Evolutionary conservation across 2,329 filamentous ascomycete species (phyloP).

Genomic region (Pyrenophora seminiperda): DNA sequence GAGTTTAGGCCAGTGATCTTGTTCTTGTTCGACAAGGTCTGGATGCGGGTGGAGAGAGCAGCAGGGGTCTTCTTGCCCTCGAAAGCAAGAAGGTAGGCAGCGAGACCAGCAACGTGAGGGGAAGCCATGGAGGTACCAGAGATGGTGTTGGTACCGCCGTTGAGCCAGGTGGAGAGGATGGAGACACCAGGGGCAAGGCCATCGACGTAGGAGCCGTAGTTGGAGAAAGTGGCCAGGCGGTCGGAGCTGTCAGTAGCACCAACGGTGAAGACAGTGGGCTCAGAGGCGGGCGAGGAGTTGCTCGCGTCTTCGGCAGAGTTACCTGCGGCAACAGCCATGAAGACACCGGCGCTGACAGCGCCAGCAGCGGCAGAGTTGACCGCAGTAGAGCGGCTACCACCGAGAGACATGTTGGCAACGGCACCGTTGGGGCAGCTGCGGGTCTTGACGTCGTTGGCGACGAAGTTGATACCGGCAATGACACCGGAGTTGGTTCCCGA

Average conservation of each 20-base stretch:
- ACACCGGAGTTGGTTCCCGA: constrained; percentile 51
- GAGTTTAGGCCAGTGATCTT: constrained; percentile 51
- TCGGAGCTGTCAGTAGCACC: constrained; percentile 48
- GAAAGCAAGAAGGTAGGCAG: constrained; percentile 67
- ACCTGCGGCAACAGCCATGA: constrained; percentile 50
- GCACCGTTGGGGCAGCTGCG: constrained; percentile 45
- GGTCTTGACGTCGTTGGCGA: constrained; percentile 41
- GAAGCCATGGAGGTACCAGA: constrained; percentile 70
- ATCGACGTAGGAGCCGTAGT: constrained; percentile 48
- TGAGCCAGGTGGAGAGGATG: constrained; percentile 56
- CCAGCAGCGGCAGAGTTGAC: constrained; percentile 48
- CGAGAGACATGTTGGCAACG: constrained; percentile 50
- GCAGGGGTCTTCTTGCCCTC: constrained; percentile 54
- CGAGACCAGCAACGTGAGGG: constrained; percentile 72
- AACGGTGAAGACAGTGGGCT: constrained; percentile 48
- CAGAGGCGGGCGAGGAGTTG: constrained; percentile 48
- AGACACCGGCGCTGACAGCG: constrained; percentile 46
- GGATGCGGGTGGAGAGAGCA: constrained; percentile 57
- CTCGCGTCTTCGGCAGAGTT: constrained; percentile 43
- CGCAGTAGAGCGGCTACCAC: constrained; percentile 44
- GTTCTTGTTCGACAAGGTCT: constrained; percentile 50
- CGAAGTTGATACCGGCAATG: constrained; percentile 48
- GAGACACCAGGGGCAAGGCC: constrained; percentile 50
- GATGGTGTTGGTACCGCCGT: constrained; percentile 55
- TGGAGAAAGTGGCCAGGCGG: constrained; percentile 46